These are phyloP conservation scores for Neofusicoccum ribis DNA, from an alignment of 2,329 filamentous ascomycete species.

Conservation along the genomic window DNA sequence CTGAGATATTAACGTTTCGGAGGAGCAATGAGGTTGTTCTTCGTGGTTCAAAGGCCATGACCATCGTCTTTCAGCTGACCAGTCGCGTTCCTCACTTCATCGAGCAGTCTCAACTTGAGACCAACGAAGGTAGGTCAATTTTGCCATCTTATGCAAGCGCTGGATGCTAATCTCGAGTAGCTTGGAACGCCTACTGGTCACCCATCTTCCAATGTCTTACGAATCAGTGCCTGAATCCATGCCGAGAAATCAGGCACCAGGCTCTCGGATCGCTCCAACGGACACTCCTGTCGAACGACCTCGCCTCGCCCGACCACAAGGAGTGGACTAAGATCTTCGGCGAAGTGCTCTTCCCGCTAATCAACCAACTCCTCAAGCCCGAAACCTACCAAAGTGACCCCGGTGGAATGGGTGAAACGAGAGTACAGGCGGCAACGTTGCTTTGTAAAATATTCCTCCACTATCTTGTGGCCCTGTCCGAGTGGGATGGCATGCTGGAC, in stretches of 20 bases:
- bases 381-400: conserved; percentile 92
- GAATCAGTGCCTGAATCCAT: conserved; percentile 89
- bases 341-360: conserved; percentile 90
- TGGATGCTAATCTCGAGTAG: conserved; percentile 45
- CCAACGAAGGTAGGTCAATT: conserved; percentile 66
- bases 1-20: not conserved
- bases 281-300: conserved; percentile 78
- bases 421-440: conserved; percentile 86
- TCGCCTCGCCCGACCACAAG: conserved; percentile 79
- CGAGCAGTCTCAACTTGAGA: conserved; percentile 88
- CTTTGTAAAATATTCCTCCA: conserved; percentile 95
- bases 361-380: conserved; percentile 82
- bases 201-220: conserved; percentile 89
- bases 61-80: conserved; percentile 79
- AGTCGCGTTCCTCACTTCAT: conserved; percentile 81
- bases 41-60: conserved; percentile 78
- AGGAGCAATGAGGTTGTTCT: conserved; percentile 72
- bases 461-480: conserved; percentile 80
- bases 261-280: conserved; percentile 85
- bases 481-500: conserved; percentile 86
- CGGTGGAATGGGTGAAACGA: conserved; percentile 90
- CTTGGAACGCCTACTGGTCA: conserved; percentile 97
- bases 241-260: conserved; percentile 85
- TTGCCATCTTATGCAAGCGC: not conserved
- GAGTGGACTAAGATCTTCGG: conserved; percentile 96